phyloP scores from a whole-genome alignment of 768 basidiomycete species.

The Pisolithus marmoratus region DNA sequence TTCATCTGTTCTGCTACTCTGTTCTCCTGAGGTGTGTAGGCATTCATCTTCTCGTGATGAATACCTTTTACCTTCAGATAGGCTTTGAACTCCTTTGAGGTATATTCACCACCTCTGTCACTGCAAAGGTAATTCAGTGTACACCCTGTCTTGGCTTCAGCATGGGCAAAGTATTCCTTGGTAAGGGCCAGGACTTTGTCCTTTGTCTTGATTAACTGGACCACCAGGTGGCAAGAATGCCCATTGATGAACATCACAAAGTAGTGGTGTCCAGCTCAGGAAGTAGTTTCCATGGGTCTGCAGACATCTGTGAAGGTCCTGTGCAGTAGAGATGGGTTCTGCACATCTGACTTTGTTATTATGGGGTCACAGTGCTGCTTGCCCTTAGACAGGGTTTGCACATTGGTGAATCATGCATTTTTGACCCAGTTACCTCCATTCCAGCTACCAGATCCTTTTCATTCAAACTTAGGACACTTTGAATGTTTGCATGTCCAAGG shows the following conservation, averaged over 20 bases:
- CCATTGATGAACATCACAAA: conserved; percentile 16
- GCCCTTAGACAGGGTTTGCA: conserved; percentile 20
- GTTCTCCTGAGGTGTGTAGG: conserved; percentile 36
- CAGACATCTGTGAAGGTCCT: conserved; percentile 16
- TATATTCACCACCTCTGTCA: conserved; percentile 22
- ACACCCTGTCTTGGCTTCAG: conserved; percentile 10
- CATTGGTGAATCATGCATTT: neutral
- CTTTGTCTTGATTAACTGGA: conserved; percentile 11
- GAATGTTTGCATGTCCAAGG: neutral
- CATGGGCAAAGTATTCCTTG: conserved; percentile 6
- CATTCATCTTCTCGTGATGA: conserved; percentile 11
- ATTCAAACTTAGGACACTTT: neutral
- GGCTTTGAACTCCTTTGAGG: neutral
- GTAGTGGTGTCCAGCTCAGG: conserved; percentile 8
- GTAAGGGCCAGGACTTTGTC: conserved; percentile 6
- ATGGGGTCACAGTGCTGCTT: conserved; percentile 16
- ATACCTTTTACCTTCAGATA: conserved; percentile 12
- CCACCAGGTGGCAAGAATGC: conserved; percentile 8
- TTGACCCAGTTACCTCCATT: neutral
- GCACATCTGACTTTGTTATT: conserved; percentile 2
- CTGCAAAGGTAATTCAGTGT: conserved; percentile 13
- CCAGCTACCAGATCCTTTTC: conserved; percentile 3
- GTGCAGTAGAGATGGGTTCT: neutral
- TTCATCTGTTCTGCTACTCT: conserved; percentile 37
- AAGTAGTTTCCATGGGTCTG: conserved; percentile 10